Evolutionary conservation across 2,329 filamentous ascomycete species (phyloP).

Genomic region (Colletotrichum noveboracense): DNA sequence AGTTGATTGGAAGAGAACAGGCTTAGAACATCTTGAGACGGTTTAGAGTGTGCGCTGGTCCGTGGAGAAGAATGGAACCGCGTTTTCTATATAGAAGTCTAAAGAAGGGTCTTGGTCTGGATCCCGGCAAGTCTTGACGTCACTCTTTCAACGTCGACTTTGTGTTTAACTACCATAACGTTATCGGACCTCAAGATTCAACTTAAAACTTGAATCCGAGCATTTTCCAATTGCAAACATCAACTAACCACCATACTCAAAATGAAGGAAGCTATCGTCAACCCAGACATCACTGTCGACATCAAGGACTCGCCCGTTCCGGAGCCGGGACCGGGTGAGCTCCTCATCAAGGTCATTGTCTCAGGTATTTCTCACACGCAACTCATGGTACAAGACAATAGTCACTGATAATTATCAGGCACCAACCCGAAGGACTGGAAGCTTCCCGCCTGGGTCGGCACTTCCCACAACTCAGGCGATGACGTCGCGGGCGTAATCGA

Average conservation of each 20-base stretch:
- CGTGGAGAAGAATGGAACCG: constrained; percentile 1
- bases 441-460: background rate
- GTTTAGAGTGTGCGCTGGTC: background rate
- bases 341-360: constrained; percentile 26
- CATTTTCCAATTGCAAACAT: background rate
- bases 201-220: background rate
- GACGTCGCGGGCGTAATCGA: constrained; percentile 28
- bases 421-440: constrained; percentile 35
- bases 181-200: too few relatives aligned
- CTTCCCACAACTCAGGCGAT: constrained; percentile 24
- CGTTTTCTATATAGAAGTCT: background rate
- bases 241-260: background rate
- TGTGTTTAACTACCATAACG: background rate
- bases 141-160: background rate
- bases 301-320: constrained; percentile 18
- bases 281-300: constrained; percentile 5
- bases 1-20: background rate
- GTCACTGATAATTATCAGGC: constrained; percentile 8
- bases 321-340: constrained; percentile 22
- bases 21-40: background rate
- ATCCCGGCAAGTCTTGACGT: constrained; percentile 3
- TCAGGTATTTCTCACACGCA: background rate
- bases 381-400: fast-evolving
- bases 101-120: background rate
- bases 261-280: constrained; percentile 23